These are phyloP conservation scores for Paecilomyces variotii DNA, from an alignment of 2,329 filamentous ascomycete species.

Conservation along the genomic window DNA sequence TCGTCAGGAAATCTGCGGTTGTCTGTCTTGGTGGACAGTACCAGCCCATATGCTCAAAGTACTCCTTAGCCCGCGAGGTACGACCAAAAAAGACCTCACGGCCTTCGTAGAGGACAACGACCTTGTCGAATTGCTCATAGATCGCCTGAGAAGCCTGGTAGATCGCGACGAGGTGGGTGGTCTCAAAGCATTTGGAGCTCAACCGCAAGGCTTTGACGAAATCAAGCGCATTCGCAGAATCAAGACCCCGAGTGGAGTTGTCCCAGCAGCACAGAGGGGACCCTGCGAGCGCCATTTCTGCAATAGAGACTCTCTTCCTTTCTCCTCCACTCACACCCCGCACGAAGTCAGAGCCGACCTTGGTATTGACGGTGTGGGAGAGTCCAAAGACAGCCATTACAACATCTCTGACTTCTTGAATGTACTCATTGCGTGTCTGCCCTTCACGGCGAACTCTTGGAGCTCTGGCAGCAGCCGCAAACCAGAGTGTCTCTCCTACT, in stretches of 20 bases:
- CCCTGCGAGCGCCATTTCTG: conserved; percentile 6
- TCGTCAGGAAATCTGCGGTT: conserved; percentile 62
- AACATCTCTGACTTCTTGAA: conserved; percentile 31
- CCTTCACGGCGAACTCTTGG: conserved; percentile 35
- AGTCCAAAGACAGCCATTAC: conserved; percentile 36
- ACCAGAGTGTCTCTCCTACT: conserved; percentile 49
- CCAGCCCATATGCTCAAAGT: conserved; percentile 64
- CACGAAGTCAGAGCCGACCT: conserved; percentile 49
- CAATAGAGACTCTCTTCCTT: conserved; percentile 48
- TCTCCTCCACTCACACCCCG: conserved; percentile 56
- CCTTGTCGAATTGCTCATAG: conserved; percentile 64
- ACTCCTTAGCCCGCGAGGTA: conserved; percentile 50
- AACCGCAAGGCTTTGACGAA: conserved; percentile 48
- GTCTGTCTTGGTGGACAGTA: conserved; percentile 59
- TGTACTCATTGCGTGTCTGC: conserved; percentile 37
- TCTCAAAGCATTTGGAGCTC: conserved; percentile 42
- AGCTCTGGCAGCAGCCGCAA: conserved; percentile 47
- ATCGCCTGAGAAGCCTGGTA: conserved; percentile 48
- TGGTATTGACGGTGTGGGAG: conserved; percentile 38
- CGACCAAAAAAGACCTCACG: conserved; percentile 70
- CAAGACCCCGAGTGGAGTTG: conserved; percentile 45
- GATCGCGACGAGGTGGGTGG: conserved; percentile 49
- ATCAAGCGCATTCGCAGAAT: conserved; percentile 51
- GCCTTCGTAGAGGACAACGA: conserved; percentile 66
- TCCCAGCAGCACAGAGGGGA: conserved; percentile 30